phyloP scores from a whole-genome alignment of 2,329 filamentous ascomycete genomes.

The Penicillium brasilianum region DNA sequence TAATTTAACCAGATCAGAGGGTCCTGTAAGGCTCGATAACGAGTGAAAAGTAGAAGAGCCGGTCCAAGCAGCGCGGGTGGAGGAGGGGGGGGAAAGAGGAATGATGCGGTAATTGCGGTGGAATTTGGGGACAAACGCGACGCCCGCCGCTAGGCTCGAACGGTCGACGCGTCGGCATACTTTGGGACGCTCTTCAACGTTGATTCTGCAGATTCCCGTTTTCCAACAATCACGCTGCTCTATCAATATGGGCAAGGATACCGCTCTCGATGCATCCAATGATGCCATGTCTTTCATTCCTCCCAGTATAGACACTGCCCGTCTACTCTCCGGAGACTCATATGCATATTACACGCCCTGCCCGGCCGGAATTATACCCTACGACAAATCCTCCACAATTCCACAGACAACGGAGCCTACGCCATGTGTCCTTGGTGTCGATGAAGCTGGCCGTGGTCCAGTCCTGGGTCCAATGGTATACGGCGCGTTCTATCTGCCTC shows the following conservation, averaged over 20 bases:
- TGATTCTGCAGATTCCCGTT: background rate
- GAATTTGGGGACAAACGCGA: slow-evolving; percentile 34
- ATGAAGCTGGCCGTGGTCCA: slow-evolving; percentile 91
- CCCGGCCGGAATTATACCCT: slow-evolving; percentile 63
- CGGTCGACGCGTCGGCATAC: slow-evolving; percentile 40
- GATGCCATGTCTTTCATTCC: slow-evolving; percentile 62
- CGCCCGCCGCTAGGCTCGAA: slow-evolving; percentile 42
- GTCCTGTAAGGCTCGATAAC: background rate
- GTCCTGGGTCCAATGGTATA: slow-evolving; percentile 82
- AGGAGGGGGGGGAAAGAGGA: slow-evolving; percentile 27
- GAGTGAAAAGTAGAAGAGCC: background rate
- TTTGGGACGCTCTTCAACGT: slow-evolving; percentile 4
- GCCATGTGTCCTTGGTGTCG: slow-evolving; percentile 82
- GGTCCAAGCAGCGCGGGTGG: slow-evolving; percentile 2
- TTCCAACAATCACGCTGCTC: slow-evolving; percentile 1
- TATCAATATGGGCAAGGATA: slow-evolving; percentile 38
- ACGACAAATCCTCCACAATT: slow-evolving; percentile 36
- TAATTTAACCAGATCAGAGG: background rate
- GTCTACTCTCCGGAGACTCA: slow-evolving; percentile 67
- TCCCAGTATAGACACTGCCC: slow-evolving; percentile 66
- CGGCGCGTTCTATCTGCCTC: slow-evolving; percentile 71
- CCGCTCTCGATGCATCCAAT: slow-evolving; percentile 33
- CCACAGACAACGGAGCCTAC: slow-evolving; percentile 49
- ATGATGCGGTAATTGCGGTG: slow-evolving; percentile 20
- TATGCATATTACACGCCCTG: slow-evolving; percentile 75